Base-by-base conservation (phyloP, 805 yeast genomes). In the Starmera amethionina region DNA sequence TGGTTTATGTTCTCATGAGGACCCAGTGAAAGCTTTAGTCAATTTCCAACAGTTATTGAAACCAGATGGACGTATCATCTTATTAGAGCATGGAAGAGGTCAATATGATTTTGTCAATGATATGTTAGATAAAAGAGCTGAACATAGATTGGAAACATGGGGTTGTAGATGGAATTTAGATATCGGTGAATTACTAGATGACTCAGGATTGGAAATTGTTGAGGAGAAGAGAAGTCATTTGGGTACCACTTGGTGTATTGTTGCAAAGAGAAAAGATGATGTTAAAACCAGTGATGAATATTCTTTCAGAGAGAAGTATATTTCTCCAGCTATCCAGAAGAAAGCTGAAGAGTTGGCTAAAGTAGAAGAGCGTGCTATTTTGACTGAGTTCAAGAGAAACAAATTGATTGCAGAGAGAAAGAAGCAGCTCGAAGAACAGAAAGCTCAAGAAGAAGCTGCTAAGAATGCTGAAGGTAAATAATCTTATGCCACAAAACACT, bases 121-220 rank as follows among this genome's bases (percentile, higher is more conserved):
- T 27, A 77, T 82, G 41, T 67, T 93, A 58, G 97, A 93, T 59
- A 75, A 76, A 44, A 70, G 93, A 46, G 89, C 96, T 4, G 88
- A 77, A 45, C 75, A 77, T 49, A 80, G 96, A 61, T 75, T 89
- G 64, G 75, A 82, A 43, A 77, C 81, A 4, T 93, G 97, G 97
- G 98, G 96, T 1, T 93, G 98, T 61, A 70, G 97, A 55, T 93
- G 97, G 97, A 93, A 93, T 56, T 65, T 93, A 46, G 97, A 93
- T 56, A 85, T 93, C 48, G 95, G 89, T 19, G 94, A 82, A 50
- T 68, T 93, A 33, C 71, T 93, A 25, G 89, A 83, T 55, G 78
- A 77, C 43, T 79, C 95, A 7, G 95, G 95, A 0, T 67, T 93
- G 41, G 89, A 83, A 48, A 73, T 93, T 35, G 85, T 88, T 2